Conservation (phyloP, 2,329 filamentous ascomycete genomes). For the Neofusicoccum parvum region DNA sequence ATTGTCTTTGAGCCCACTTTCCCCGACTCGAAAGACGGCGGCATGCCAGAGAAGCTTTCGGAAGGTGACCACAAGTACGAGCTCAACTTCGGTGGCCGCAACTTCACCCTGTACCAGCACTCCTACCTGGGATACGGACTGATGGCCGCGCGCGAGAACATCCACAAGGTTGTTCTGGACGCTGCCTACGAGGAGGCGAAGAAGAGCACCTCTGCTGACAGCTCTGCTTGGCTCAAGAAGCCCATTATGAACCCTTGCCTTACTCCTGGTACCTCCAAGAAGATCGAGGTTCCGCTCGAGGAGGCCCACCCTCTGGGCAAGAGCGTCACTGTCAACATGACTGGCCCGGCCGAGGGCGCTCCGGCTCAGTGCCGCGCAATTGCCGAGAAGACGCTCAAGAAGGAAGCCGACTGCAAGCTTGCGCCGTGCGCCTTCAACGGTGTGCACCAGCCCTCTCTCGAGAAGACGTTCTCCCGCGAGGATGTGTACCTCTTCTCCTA, state of each 20-base stretch:
- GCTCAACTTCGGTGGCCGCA: conserved; percentile 83
- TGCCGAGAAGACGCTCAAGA: conserved; percentile 87
- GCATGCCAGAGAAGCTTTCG: conserved; percentile 81
- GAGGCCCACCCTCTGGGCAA: conserved; percentile 67
- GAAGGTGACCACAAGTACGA: conserved; percentile 96
- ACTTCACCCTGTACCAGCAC: conserved; percentile 95
- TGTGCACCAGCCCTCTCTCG: conserved; percentile 87
- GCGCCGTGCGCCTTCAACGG: conserved; percentile 98
- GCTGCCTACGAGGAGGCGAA: conserved; percentile 67
- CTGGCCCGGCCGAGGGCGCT: conserved; percentile 73
- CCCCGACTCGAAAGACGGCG: conserved; percentile 69
- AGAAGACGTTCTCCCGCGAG: conserved; percentile 88
- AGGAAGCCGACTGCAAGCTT: conserved; percentile 78
- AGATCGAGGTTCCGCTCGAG: conserved; percentile 72
- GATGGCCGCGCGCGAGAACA: conserved; percentile 88
- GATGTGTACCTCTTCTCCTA: conserved; percentile 97
- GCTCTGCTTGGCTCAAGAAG: conserved; percentile 64
- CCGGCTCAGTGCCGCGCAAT: conserved; percentile 87
- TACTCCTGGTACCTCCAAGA: conserved; percentile 73
- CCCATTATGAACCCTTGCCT: conserved; percentile 85
- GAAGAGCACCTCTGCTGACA: conserved; percentile 31
- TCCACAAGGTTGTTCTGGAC: conserved; percentile 76
- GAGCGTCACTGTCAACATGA: conserved; percentile 77
- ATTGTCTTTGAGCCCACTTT: conserved; percentile 98
- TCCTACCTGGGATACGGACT: conserved; percentile 96